Base-by-base conservation (phyloP, 2,329 filamentous ascomycete genomes). In the Nannizzia gypsea region DNA sequence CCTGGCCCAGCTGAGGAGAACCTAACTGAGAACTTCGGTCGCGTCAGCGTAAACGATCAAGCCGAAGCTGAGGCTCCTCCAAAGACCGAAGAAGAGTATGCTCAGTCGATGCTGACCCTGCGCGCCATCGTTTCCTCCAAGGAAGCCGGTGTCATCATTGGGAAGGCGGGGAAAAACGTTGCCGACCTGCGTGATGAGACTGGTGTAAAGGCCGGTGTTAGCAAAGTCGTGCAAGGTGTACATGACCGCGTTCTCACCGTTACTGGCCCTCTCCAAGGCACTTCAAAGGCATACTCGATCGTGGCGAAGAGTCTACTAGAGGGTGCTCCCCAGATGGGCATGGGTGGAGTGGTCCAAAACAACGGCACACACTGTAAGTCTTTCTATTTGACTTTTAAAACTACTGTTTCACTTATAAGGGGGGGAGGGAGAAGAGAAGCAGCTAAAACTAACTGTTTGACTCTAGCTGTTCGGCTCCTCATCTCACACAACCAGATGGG, bases 401-500 rank as follows among this genome's bases (percentile, higher is more conserved):
- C 31, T 11, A 36, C 8, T 11, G 31, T 36, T 36, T 36, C 31
- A 36, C 31, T 36, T 36, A 36, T 8, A 36, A 13, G 9, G 31
- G 6, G 31, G 6, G 6, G 31, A 36, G 31, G 31, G 31, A 36
- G 13, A 13, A 11, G 6, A 57, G 9, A 38, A 44, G 56, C 59
- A 59, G 63, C 31, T 40, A 24, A 57, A 34, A 26, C 17, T 48
- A 59, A 52, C 58, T 58, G 59, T 68, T 67, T 66, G 67, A 42
- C 56, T 63, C 22, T 66, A 99, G 93, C 93, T 63, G 89, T 99
- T 74, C 96, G 96, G 72, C 86, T 99, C 34, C 86, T 99, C 72
- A 97, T 99, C 75, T 99, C 93, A 36, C 92, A 99, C 80, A 97
- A 97, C 75, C 93, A 99, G 77, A 99, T 99, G 93, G 93, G 93